Percentiles rank a stretch among this genome's conserved stretches.
phyloP scores from a whole-genome alignment of 2,329 filamentous ascomycete genomes.

The Colletotrichum tropicale region DNA sequence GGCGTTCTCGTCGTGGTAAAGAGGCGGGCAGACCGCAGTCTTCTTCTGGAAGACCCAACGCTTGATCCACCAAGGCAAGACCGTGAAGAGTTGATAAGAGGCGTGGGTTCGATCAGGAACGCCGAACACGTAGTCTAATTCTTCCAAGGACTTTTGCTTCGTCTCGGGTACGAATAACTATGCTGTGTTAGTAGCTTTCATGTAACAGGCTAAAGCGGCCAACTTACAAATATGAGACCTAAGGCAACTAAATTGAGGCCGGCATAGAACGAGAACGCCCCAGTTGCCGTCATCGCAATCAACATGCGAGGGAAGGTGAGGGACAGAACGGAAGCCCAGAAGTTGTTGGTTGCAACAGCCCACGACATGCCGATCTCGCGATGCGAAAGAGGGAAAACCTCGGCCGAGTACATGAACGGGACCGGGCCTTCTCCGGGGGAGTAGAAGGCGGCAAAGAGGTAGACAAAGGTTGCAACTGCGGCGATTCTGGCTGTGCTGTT shows the following conservation, averaged over 20 bases:
- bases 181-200: accelerated
- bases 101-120: slow-evolving; percentile 63
- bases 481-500: slow-evolving; percentile 49
- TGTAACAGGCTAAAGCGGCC: accelerated
- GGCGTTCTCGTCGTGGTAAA: neutral
- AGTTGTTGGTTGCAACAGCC: slow-evolving; percentile 65
- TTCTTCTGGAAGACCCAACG: slow-evolving; percentile 59
- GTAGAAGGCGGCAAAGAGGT: slow-evolving; percentile 70
- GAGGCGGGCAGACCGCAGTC: slow-evolving; percentile 31
- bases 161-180: slow-evolving; percentile 51
- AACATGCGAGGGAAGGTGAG: slow-evolving; percentile 58
- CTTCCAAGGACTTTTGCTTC: slow-evolving; percentile 54
- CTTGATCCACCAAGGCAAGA: slow-evolving; percentile 65
- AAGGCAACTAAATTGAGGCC: slow-evolving; percentile 51
- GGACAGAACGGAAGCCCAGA: slow-evolving; percentile 55
- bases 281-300: slow-evolving; percentile 33
- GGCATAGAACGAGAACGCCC: slow-evolving; percentile 50
- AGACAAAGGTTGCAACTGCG: slow-evolving; percentile 65
- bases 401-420: slow-evolving; percentile 66
- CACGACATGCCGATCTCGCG: slow-evolving; percentile 69
- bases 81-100: slow-evolving; percentile 60
- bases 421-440: slow-evolving; percentile 69
- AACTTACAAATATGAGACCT: slow-evolving; percentile 44
- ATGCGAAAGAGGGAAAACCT: slow-evolving; percentile 68
- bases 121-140: slow-evolving; percentile 65